Base-by-base conservation (phyloP, 129 eudicot species). In the Scalesia atractyloides region DNA sequence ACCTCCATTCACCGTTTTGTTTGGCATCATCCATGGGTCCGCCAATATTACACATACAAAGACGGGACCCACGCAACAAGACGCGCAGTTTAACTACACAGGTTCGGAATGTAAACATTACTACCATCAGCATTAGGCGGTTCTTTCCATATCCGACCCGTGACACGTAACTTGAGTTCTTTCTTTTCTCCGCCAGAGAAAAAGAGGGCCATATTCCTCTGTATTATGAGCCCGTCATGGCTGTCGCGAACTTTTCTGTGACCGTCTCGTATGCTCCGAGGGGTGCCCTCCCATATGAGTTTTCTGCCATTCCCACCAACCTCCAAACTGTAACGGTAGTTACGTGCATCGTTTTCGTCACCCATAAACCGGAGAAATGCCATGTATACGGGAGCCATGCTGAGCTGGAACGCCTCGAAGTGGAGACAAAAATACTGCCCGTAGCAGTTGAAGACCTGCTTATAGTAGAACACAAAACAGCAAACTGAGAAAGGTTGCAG, bases 111-210 rank as follows among this genome's bases (percentile, higher is more conserved):
- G 73, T 87, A 85, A 9, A 60, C 81, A 18, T 70, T 77, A 18
- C 87, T 89, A 18, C 77, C 86, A 44, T 87, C 95, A 37, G 82
- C 81, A 68, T 69, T 85, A 19, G 81, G 91, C 12, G 88, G 85
- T 75, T 91, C 97, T 84, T 91, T 91, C 97, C 97, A 91, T 64
- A 91, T 91, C 69, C 91, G 78, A 14, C 97, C 96, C 0, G 97
- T 91, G 60, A 91, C 97, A 17, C 96, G 81, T 74, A 91, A 81
- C 83, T 91, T 88, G 43, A 88, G 84, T 65, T 91, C 97, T 74
- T 91, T 84, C 72, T 85, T 64, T 30, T 91, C 97, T 10, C 95
- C 97, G 4, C 97, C 97, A 0, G 97, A 91, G 83, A 91, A 91
- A 66, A 91, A 91, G 22, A 91, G 92, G 9, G 96, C 97, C 96